Conservation (phyloP, 106 monocot species). For the Gastrodia elata region DNA sequence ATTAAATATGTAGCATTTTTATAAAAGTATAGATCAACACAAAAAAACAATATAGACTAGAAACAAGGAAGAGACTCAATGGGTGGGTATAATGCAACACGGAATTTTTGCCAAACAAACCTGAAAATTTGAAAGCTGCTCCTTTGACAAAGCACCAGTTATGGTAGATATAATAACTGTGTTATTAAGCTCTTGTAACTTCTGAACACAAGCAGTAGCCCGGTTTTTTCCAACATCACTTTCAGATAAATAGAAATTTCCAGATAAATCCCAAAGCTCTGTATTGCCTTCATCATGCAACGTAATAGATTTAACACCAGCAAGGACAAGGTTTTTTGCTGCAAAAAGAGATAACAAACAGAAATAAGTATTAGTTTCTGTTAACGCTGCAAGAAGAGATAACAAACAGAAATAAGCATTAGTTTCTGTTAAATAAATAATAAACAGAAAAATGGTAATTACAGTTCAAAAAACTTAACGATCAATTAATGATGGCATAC, state of each 20-base stretch:
- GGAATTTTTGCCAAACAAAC: slow-evolving; percentile 17
- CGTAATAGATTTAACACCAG: slow-evolving; percentile 72
- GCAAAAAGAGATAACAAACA: slow-evolving; percentile 16
- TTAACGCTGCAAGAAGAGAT: neutral
- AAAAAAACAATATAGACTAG: neutral
- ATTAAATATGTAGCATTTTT: neutral
- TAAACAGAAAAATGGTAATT: neutral
- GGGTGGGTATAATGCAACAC: neutral
- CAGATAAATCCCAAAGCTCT: slow-evolving; percentile 68
- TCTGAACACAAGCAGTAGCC: slow-evolving; percentile 58
- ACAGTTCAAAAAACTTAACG: neutral
- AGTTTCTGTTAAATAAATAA: too few species aligned
- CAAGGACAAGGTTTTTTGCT: slow-evolving; percentile 88
- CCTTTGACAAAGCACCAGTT: slow-evolving; percentile 44
- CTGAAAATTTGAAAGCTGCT: slow-evolving; percentile 72
- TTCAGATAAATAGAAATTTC: slow-evolving; percentile 75
- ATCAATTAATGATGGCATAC: neutral
- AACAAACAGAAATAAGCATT: neutral
- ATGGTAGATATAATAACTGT: slow-evolving; percentile 54
- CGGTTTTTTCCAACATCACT: slow-evolving; percentile 66
- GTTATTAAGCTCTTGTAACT: slow-evolving; percentile 81
- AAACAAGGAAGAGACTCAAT: neutral
- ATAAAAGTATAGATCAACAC: neutral
- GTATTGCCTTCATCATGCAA: slow-evolving; percentile 61
- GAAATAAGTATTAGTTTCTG: neutral